A percentile compares a stretch with the other conserved stretches of the same genome.
Evolutionary conservation across 331 rosid species (phyloP).

Genomic region (Quercus phellos): DNA sequence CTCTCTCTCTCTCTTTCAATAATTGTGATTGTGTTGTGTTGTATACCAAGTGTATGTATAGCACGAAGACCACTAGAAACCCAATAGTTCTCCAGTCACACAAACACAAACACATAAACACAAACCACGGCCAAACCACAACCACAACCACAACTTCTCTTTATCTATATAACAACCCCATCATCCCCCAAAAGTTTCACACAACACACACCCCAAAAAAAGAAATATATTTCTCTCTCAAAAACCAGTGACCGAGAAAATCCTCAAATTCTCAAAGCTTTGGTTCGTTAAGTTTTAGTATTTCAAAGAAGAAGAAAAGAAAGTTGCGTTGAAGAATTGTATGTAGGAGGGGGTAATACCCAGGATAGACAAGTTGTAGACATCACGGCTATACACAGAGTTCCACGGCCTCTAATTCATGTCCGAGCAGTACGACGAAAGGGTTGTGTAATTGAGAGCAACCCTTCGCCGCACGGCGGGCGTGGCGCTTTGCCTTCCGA

Average conservation of each 20-base stretch:
- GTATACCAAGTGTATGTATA: too few relatives aligned
- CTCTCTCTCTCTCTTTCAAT: too few relatives aligned
- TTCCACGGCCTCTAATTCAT: constrained; percentile 57
- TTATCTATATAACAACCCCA: constrained; percentile 12
- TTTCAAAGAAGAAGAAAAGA: neutral
- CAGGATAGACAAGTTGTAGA: constrained; percentile 70
- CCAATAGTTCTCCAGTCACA: too few relatives aligned
- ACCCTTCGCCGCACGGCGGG: constrained; percentile 99
- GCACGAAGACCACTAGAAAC: too few relatives aligned
- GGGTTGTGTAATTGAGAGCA: constrained; percentile 63
- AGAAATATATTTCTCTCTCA: too few relatives aligned
- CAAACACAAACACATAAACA: too few relatives aligned
- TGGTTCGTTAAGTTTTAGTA: too few relatives aligned
- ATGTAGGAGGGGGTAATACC: constrained; percentile 63
- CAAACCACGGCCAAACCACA: constrained; percentile 9
- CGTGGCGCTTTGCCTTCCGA: constrained; percentile 99
- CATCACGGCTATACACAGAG: constrained; percentile 98
- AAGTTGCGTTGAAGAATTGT: neutral
- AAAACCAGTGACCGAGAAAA: too few relatives aligned
- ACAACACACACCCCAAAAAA: too few relatives aligned
- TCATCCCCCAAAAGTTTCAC: neutral
- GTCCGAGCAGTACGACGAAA: constrained; percentile 75
- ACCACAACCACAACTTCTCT: constrained; percentile 11
- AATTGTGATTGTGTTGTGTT: too few relatives aligned
- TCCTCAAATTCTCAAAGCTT: too few relatives aligned